Evolutionary conservation across 495 filamentous ascomycete genomes (phyloP).

Genomic region (Penicillium arizonense): DNA sequence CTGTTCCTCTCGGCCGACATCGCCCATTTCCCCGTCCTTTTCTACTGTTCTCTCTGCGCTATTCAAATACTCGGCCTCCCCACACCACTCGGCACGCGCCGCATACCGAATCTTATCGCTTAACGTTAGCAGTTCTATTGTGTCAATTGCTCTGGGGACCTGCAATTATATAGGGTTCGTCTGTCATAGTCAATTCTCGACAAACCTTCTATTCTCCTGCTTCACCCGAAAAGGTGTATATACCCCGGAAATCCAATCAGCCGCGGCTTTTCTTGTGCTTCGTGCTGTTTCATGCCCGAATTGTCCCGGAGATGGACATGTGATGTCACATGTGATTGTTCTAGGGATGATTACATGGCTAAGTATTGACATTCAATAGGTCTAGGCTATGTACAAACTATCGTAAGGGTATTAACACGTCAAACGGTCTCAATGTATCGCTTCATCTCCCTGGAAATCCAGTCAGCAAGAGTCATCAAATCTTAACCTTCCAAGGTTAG

Average conservation of each 20-base stretch:
- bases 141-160: conserved; percentile 3
- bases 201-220: conserved; percentile 1
- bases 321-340: conserved; percentile 14
- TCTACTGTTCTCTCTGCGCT: neutral
- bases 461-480: conserved; percentile 12
- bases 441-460: conserved; percentile 42
- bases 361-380: neutral
- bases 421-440: conserved; percentile 52
- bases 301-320: conserved; percentile 9
- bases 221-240: conserved; percentile 8
- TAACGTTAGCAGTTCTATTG: conserved; percentile 1
- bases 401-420: neutral
- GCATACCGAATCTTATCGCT: conserved; percentile 21
- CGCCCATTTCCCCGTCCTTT: conserved; percentile 8
- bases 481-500: neutral
- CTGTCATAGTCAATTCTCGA: neutral
- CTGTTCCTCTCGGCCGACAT: conserved; percentile 38
- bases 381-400: neutral
- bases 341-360: neutral
- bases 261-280: conserved; percentile 3
- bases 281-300: neutral
- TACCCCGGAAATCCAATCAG: conserved; percentile 8
- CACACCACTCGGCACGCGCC: conserved; percentile 22
- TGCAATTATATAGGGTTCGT: conserved; percentile 11
- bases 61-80: neutral